Evolutionary conservation across 2,329 filamentous ascomycete genomes (phyloP).

Genomic region (Trichoderma arundinaceum): DNA sequence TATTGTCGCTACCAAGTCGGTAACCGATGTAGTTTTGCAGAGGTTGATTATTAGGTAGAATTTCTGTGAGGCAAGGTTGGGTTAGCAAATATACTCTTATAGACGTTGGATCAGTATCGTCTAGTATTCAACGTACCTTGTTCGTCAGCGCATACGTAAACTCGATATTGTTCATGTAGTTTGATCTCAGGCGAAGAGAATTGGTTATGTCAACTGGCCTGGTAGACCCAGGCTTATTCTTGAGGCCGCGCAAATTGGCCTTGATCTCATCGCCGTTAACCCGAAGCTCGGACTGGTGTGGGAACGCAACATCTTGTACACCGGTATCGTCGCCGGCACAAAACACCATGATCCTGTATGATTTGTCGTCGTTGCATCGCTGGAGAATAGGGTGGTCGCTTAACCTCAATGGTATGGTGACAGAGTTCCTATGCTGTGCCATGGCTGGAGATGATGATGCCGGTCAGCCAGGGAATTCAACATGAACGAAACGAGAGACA

Average conservation of each 20-base stretch:
- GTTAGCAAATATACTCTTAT: constrained; percentile 33
- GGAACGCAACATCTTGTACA: constrained; percentile 82
- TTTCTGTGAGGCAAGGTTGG: constrained; percentile 55
- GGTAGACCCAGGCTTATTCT: constrained; percentile 95
- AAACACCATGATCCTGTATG: constrained; percentile 79
- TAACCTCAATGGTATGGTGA: constrained; percentile 52
- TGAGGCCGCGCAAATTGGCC: constrained; percentile 90
- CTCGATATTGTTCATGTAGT: constrained; percentile 77
- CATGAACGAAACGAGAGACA: no score
- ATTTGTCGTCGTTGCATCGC: constrained; percentile 64
- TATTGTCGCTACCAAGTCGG: constrained; percentile 72
- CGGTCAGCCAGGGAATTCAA: background rate
- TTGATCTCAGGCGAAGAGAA: constrained; percentile 70
- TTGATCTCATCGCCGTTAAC: constrained; percentile 88
- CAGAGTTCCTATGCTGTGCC: constrained; percentile 60
- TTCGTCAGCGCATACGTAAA: constrained; percentile 92
- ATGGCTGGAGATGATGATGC: constrained; percentile 50
- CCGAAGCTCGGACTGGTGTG: constrained; percentile 89
- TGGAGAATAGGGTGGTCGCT: constrained; percentile 60
- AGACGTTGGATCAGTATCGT: background rate
- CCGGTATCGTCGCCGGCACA: constrained; percentile 71
- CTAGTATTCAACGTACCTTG: constrained; percentile 59
- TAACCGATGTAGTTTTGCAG: constrained; percentile 73
- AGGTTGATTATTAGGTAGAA: constrained; percentile 76
- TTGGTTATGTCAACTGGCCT: constrained; percentile 89